A percentile compares a stretch with the other conserved stretches of the same genome.
Evolutionary conservation across 2,329 filamentous ascomycete genomes (phyloP).

Genomic region (Calcarisporium arbuscula): DNA sequence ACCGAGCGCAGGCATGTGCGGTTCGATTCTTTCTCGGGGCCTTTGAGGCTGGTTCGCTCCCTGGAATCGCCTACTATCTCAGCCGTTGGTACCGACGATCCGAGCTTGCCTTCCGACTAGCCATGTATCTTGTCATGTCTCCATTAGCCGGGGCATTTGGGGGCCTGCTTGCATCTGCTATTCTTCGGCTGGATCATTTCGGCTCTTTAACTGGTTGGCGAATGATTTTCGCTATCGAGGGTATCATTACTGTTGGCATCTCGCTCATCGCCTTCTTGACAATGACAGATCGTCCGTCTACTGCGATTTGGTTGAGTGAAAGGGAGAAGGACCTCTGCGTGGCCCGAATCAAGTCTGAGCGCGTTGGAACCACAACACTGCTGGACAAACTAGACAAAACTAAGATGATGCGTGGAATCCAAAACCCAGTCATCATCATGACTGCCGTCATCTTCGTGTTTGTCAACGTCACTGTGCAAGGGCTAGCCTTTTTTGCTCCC

Average conservation of each 20-base stretch:
- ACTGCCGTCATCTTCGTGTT: conserved; percentile 55
- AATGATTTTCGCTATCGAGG: conserved; percentile 74
- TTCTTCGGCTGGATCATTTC: conserved; percentile 51
- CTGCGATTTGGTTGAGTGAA: conserved; percentile 55
- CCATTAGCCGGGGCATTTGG: conserved; percentile 62
- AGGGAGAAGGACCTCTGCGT: conserved; percentile 60
- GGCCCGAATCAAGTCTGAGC: conserved; percentile 53
- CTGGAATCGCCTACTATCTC: conserved; percentile 60
- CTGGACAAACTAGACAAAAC: conserved; percentile 53
- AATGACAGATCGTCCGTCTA: conserved; percentile 60
- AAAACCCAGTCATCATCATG: conserved; percentile 49
- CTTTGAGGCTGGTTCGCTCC: conserved; percentile 60
- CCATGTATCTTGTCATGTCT: conserved; percentile 60
- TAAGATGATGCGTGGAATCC: conserved; percentile 53
- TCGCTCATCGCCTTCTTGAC: conserved; percentile 54
- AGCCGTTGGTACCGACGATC: conserved; percentile 56
- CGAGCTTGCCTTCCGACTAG: conserved; percentile 57
- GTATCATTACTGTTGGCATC: conserved; percentile 49
- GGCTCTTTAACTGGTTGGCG: conserved; percentile 54
- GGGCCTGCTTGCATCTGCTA: conserved; percentile 56
- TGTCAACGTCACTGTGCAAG: conserved; percentile 62
- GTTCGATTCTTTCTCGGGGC: conserved; percentile 55
- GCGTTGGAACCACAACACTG: conserved; percentile 52
- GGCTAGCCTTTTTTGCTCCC: conserved; percentile 59
- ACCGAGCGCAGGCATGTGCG: conserved; percentile 37